Conservation (phyloP, 495 filamentous ascomycete species). For the Penicillium bovifimosum region DNA sequence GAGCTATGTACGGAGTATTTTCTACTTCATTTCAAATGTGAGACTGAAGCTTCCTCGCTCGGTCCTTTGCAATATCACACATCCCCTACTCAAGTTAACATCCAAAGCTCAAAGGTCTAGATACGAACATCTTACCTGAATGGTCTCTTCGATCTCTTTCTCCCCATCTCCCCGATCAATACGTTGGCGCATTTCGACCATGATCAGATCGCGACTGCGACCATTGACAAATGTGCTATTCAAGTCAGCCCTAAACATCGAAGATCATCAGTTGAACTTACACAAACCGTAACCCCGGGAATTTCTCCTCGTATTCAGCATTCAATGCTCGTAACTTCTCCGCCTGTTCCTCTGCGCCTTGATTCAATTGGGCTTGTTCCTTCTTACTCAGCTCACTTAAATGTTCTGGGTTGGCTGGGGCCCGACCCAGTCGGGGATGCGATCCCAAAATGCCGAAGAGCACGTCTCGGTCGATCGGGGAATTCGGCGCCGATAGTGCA, state of each 20-base stretch:
- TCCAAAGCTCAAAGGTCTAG: background rate
- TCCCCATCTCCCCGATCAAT: constrained; percentile 64
- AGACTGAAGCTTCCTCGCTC: constrained; percentile 47
- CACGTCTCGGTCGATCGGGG: constrained; percentile 46
- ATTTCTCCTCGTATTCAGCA: constrained; percentile 71
- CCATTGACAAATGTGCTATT: constrained; percentile 83
- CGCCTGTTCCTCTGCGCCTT: constrained; percentile 49
- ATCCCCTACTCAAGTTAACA: constrained; percentile 48
- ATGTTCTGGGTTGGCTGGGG: constrained; percentile 52
- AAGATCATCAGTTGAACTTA: constrained; percentile 32
- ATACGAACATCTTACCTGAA: constrained; percentile 53
- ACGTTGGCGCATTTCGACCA: constrained; percentile 77
- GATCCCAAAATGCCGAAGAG: constrained; percentile 72
- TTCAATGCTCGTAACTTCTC: constrained; percentile 53
- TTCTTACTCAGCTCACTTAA: constrained; percentile 63
- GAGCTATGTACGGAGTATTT: no score
- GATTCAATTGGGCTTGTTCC: constrained; percentile 74
- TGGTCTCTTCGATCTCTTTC: constrained; percentile 65
- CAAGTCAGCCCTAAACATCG: constrained; percentile 3
- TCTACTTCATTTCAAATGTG: no score
- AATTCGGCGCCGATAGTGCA: constrained; percentile 44
- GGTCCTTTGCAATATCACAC: constrained; percentile 66
- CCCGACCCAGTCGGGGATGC: constrained; percentile 79
- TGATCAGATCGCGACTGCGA: constrained; percentile 62
- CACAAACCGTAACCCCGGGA: constrained; percentile 85